phyloP scores from a whole-genome alignment of 495 filamentous ascomycete genomes.

The Tetracladium setigerum region DNA sequence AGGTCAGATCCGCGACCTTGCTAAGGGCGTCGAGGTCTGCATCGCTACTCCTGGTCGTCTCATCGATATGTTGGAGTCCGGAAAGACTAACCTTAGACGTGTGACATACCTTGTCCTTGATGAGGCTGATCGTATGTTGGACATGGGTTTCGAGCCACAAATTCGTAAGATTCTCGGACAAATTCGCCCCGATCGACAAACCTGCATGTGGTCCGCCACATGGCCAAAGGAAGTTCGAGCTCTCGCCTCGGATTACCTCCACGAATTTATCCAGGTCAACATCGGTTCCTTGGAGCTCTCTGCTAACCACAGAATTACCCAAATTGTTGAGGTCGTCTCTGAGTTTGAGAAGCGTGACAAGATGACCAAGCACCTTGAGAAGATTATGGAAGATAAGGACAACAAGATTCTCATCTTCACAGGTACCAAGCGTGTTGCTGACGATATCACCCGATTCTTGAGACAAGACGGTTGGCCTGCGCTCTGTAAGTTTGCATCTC shows the following conservation, averaged over 20 bases:
- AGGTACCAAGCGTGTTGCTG: constrained; percentile 95
- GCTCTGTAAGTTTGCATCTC: constrained; percentile 60
- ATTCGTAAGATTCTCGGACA: constrained; percentile 94
- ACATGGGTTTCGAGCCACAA: constrained; percentile 87
- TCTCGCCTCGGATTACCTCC: constrained; percentile 89
- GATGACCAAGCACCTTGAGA: constrained; percentile 96
- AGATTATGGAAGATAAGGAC: constrained; percentile 90
- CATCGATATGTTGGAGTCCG: constrained; percentile 97
- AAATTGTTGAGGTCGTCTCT: constrained; percentile 90
- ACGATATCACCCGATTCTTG: constrained; percentile 97
- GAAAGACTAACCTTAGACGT: constrained; percentile 95
- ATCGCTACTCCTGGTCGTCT: constrained; percentile 96
- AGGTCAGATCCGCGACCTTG: constrained; percentile 88
- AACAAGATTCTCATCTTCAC: constrained; percentile 96
- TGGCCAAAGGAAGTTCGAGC: constrained; percentile 99
- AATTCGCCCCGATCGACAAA: constrained; percentile 97
- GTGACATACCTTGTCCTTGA: constrained; percentile 92
- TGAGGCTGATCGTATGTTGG: constrained; percentile 84
- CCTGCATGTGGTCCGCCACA: constrained; percentile 99
- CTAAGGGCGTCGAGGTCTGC: constrained; percentile 78
- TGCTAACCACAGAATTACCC: constrained; percentile 96
- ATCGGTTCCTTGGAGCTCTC: constrained; percentile 95
- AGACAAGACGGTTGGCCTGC: constrained; percentile 99
- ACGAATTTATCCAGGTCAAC: constrained; percentile 98
- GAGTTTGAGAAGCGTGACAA: constrained; percentile 97